Percentiles rank a stretch among this genome's conserved stretches.
phyloP scores from a whole-genome alignment of 2,329 filamentous ascomycete genomes.

The Macrophomina phaseolina region DNA sequence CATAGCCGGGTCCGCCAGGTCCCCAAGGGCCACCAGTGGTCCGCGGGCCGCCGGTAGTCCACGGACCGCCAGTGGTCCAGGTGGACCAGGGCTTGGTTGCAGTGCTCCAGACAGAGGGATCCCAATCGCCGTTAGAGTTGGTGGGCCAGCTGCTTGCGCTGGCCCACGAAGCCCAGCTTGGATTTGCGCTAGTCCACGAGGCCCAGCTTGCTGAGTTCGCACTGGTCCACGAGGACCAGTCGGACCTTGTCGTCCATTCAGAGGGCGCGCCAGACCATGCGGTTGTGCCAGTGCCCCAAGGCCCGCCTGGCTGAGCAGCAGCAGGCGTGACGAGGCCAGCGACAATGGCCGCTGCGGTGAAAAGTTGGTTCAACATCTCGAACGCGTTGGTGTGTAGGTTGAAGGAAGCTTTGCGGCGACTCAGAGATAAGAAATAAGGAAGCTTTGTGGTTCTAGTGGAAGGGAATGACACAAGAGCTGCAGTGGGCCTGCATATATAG shows the following conservation, averaged over 20 bases:
- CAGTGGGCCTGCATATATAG: slow-evolving; percentile 23
- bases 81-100: slow-evolving; percentile 9
- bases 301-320: slow-evolving; percentile 16
- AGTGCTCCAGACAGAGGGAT: slow-evolving; percentile 12
- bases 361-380: slow-evolving; percentile 26
- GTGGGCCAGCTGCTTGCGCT: not conserved
- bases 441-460: slow-evolving; percentile 1
- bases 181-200: slow-evolving; percentile 1
- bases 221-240: slow-evolving; percentile 23
- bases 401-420: slow-evolving; percentile 29
- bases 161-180: slow-evolving; percentile 16
- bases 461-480: not conserved
- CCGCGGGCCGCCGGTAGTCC: slow-evolving; percentile 16
- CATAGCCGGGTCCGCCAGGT: slow-evolving; percentile 23
- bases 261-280: slow-evolving; percentile 17
- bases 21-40: slow-evolving; percentile 1
- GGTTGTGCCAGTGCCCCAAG: slow-evolving; percentile 16
- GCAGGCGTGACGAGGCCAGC: slow-evolving; percentile 8
- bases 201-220: slow-evolving; percentile 7
- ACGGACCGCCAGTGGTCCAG: slow-evolving; percentile 10
- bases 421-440: slow-evolving; percentile 1
- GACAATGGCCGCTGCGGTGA: slow-evolving; percentile 23
- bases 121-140: slow-evolving; percentile 8
- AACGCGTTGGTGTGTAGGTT: slow-evolving; percentile 34
- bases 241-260: slow-evolving; percentile 13